Evolutionary conservation across 257 asterid genomes (phyloP), one percentile per base, ranked within the genome.

Genomic region (Ajuga chamaepitys): DNA sequence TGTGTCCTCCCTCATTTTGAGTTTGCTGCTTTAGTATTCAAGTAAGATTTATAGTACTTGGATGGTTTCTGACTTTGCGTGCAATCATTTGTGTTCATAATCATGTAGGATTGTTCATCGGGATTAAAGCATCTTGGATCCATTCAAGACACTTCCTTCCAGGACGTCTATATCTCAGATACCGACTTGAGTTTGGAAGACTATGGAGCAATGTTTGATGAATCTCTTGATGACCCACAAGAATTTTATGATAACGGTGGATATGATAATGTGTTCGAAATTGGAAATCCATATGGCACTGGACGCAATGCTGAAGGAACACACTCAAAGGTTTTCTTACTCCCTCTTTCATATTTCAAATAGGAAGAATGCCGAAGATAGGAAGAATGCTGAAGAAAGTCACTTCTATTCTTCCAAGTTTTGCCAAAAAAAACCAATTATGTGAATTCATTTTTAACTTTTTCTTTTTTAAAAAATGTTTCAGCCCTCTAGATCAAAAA

Each of bases 171-270:
- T 64, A 70, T 76, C 68, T 65, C 79, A 16, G 85, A 82, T 72
- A 55, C 14, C n/a, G 85, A 74, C 59, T 65, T 78, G 78, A 71
- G 76, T 70, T 58, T 75, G 77, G 85, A 79, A 7, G 73, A 76
- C 74, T 71, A 65, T 38, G 79, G 69, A 22, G 74, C 74, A 0
- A 65, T 72, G 38, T 80, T 72, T 66, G 85, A 82, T 16, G 80
- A 64, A 55, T 73, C 69, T 54, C 55, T 65, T 55, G 80, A 73
- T 64, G 78, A 68, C 6, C 64, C 82, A 2, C 74, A 70, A 54
- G 76, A 70, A 41, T 75, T 66, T 70, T 64, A 67, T 17, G 80
- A 77, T 42, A 64, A 44, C 25, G 85, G 78, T 51, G 83, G 77
- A 58, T 57, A 72, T 26, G 78, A 68, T 62, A 70, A 55, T 78